A percentile compares a stretch with the other conserved stretches of the same genome.
These are phyloP conservation scores for Fusarium multiceps DNA, from an alignment of 2,329 filamentous ascomycete genomes.

Conservation along the genomic window DNA sequence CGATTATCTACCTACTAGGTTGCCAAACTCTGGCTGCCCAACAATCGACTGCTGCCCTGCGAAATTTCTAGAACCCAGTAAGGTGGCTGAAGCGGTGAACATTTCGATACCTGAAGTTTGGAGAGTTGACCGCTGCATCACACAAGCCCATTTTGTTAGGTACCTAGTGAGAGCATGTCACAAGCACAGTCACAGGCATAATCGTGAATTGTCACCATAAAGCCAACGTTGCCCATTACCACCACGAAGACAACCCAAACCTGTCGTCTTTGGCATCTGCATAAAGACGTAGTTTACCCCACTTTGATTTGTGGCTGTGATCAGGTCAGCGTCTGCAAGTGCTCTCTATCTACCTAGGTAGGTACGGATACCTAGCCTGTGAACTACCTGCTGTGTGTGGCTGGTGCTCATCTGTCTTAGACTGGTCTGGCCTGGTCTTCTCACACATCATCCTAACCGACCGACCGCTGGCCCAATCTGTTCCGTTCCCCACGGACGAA, in stretches of 20 bases:
- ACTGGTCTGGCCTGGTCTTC: constrained; percentile 21
- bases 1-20: constrained; percentile 1
- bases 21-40: constrained; percentile 38
- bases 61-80: constrained; percentile 36
- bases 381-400: constrained; percentile 27
- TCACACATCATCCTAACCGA: constrained; percentile 34
- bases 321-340: constrained; percentile 20
- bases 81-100: constrained; percentile 35
- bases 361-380: background rate
- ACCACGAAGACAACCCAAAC: background rate
- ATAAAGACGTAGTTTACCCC: constrained; percentile 36
- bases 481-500: constrained; percentile 39
- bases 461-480: constrained; percentile 32
- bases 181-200: constrained; percentile 1
- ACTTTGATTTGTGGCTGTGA: constrained; percentile 34
- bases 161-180: background rate
- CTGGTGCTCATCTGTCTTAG: constrained; percentile 30
- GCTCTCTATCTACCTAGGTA: background rate
- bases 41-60: constrained; percentile 23
- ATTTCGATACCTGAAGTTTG: constrained; percentile 7
- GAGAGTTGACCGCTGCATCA: constrained; percentile 24
- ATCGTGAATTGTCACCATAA: constrained; percentile 7
- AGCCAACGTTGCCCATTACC: constrained; percentile 4
- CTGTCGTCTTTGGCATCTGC: constrained; percentile 15
- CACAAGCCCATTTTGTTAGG: background rate